Evolutionary conservation across 176 grass and related monocot species (phyloP).

Genomic region (Musa beccarii): DNA sequence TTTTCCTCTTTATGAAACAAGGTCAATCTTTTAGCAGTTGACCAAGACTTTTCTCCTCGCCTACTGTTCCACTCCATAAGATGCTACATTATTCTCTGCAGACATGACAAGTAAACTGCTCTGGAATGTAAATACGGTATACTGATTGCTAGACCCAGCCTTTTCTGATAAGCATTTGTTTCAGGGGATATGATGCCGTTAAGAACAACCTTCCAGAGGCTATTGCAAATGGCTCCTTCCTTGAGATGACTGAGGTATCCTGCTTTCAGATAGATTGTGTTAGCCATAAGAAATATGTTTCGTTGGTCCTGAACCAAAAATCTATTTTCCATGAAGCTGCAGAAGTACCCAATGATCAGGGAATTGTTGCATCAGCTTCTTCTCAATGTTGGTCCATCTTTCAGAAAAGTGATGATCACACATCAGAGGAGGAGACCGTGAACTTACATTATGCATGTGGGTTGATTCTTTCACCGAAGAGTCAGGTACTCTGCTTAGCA

Average conservation of each 20-base stretch:
- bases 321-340: background rate
- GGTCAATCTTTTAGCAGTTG: constrained; percentile 1
- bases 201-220: constrained; percentile 7
- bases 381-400: background rate
- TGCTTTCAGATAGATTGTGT: background rate
- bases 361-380: constrained; percentile 11
- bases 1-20: background rate
- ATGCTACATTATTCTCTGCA: constrained; percentile 19
- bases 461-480: too few species aligned
- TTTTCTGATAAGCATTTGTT: background rate
- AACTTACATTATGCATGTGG: too few species aligned
- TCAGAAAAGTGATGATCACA: background rate
- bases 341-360: constrained; percentile 11
- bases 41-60: constrained; percentile 8
- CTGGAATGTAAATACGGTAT: background rate
- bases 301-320: background rate
- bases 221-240: constrained; percentile 10
- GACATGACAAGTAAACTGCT: background rate
- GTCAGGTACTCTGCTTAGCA: too few species aligned
- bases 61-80: constrained; percentile 13
- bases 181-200: constrained; percentile 1
- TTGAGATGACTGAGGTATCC: constrained; percentile 6
- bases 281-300: background rate
- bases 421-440: background rate
- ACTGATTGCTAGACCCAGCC: background rate